phyloP scores from a whole-genome alignment of 164 flowering plant species.

The Stephania japonica region DNA sequence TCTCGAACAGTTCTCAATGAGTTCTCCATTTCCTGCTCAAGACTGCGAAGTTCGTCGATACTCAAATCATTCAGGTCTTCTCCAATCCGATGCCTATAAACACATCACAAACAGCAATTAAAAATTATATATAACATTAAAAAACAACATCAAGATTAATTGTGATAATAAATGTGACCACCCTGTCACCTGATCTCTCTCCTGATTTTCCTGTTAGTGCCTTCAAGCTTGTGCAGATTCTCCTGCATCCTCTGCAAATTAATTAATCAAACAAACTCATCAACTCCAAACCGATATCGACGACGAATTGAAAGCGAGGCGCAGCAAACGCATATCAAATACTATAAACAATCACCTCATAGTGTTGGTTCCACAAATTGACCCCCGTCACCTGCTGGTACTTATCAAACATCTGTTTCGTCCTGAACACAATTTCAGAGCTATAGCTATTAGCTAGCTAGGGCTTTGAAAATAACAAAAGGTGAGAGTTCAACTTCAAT shows the following conservation, averaged over 20 bases:
- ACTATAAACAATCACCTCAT: conserved; percentile 18
- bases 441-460: neutral
- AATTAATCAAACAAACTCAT: neutral
- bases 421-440: conserved; percentile 9
- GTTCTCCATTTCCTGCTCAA: conserved; percentile 26
- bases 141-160: neutral
- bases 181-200: conserved; percentile 23
- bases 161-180: neutral
- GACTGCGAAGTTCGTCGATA: conserved; percentile 22
- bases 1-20: conserved; percentile 23
- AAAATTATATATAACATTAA: neutral
- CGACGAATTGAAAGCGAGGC: neutral
- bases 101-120: neutral
- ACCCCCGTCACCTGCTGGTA: conserved; percentile 22
- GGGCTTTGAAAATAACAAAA: conserved; percentile 1
- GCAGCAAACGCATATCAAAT: neutral
- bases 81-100: conserved; percentile 31
- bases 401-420: conserved; percentile 21
- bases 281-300: neutral
- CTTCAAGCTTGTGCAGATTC: conserved; percentile 24
- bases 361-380: conserved; percentile 27
- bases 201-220: conserved; percentile 23
- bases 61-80: conserved; percentile 25
- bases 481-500: neutral
- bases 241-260: conserved; percentile 28